These are phyloP conservation scores for Metarhizium rileyi DNA, from an alignment of 2,329 filamentous ascomycete species.

Conservation along the genomic window DNA sequence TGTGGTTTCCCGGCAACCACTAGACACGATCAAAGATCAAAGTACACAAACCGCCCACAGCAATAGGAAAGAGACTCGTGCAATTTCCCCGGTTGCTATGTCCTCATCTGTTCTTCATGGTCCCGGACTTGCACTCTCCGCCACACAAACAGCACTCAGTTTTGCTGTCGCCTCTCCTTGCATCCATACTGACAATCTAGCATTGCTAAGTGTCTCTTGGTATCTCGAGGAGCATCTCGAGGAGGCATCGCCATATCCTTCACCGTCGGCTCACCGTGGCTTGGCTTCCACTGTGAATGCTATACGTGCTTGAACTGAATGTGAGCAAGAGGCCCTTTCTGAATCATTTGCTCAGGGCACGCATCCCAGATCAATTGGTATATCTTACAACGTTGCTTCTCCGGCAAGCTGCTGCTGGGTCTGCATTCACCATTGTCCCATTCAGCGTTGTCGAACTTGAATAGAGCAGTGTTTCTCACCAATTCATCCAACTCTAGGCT, in stretches of 20 bases:
- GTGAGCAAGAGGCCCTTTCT: slow-evolving; percentile 9
- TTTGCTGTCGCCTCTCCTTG: slow-evolving; percentile 8
- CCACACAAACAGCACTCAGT: neutral
- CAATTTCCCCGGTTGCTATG: slow-evolving; percentile 9
- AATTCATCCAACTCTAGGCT: neutral
- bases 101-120: neutral
- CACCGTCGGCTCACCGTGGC: neutral
- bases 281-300: slow-evolving; percentile 17
- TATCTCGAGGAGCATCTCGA: neutral
- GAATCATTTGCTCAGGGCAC: neutral
- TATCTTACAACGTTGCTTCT: neutral
- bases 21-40: slow-evolving; percentile 8
- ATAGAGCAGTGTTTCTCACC: neutral
- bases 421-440: neutral
- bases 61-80: slow-evolving; percentile 6
- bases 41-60: slow-evolving; percentile 24
- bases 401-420: neutral
- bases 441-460: neutral
- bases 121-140: neutral
- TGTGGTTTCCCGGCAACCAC: slow-evolving; percentile 20
- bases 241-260: slow-evolving; percentile 1
- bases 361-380: neutral
- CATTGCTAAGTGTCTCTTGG: slow-evolving; percentile 19
- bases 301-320: slow-evolving; percentile 16
- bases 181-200: slow-evolving; percentile 11